Percentiles rank a stretch among this genome's conserved stretches.
These are phyloP conservation scores for Trichoderma aggressivum DNA, from an alignment of 2,329 filamentous ascomycete species.

Conservation along the genomic window DNA sequence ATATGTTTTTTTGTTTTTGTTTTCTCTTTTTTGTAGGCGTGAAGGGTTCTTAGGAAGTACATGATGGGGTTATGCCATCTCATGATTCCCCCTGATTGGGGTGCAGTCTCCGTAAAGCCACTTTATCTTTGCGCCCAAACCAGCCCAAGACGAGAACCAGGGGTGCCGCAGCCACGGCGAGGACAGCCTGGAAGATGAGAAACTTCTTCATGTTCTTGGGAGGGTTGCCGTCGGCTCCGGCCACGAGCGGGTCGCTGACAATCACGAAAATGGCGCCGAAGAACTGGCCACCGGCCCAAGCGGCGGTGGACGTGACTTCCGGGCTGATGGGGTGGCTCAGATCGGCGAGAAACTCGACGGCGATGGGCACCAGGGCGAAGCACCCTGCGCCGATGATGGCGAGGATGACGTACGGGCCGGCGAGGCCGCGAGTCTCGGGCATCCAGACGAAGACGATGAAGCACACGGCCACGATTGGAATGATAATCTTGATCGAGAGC, in stretches of 20 bases:
- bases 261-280: slow-evolving; percentile 83
- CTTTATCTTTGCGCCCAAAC: slow-evolving; percentile 58
- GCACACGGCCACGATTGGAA: slow-evolving; percentile 68
- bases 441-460: slow-evolving; percentile 84
- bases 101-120: slow-evolving; percentile 48
- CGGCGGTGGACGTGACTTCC: slow-evolving; percentile 77
- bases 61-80: neutral
- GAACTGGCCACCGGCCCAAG: slow-evolving; percentile 84
- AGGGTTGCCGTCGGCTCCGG: slow-evolving; percentile 49
- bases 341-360: slow-evolving; percentile 82
- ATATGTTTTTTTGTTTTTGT: neutral
- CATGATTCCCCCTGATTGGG: neutral
- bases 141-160: slow-evolving; percentile 66
- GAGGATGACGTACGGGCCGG: slow-evolving; percentile 71
- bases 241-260: slow-evolving; percentile 71
- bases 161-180: slow-evolving; percentile 63
- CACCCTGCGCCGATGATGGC: slow-evolving; percentile 73
- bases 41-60: neutral
- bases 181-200: slow-evolving; percentile 73
- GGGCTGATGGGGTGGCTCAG: slow-evolving; percentile 83
- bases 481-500: slow-evolving; percentile 65
- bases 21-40: neutral
- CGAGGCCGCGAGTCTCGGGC: slow-evolving; percentile 54
- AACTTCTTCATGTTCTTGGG: slow-evolving; percentile 70
- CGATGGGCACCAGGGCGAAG: slow-evolving; percentile 79